Base-by-base conservation (phyloP, 1,284 basidiomycete genomes). In the Tilletia indica region DNA sequence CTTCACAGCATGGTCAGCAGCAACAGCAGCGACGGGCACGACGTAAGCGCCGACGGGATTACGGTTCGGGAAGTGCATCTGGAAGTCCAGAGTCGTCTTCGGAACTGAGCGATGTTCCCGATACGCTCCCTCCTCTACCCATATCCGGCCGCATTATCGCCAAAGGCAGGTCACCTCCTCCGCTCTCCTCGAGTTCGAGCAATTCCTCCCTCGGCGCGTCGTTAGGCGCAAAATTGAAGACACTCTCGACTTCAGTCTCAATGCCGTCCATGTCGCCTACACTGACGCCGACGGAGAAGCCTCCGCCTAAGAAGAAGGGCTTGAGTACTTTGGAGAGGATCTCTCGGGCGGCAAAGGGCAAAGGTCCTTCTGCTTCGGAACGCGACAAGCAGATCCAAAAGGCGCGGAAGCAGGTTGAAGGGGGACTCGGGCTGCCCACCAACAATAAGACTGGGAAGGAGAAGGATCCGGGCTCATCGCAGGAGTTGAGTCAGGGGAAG, bases 81-180 rank as follows among this genome's bases (percentile, higher is more conserved):
- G 61, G 36, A 25, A 39, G 36, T 16, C 36, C 12, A 9, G 61
- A 39, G 36, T 64, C 61, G 31, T 64, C 61, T 6, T 64, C 61
- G 36, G 61, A 64, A 14, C 61, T 64, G 31, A 64, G 61, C 38
- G 61, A 64, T 39, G 61, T 64, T 4, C 61, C 61, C 34, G 61
- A 64, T 12, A 64, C 61, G 34, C 36, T 64, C 9, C 61, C 61
- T 11, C 61, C 61, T 11, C 16, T 39, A 16, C 34, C 61, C 19
- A 19, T 11, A 36, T 25, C 61, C 4, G 36, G 12, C 8, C 61
- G 36, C 12, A 11, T 38, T 1, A 14, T 38, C 6, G 19, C 3
- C 61, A 64, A 64, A 42, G 61, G 61, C 12, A 25, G 34, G 12
- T 39, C 61, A 8, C 61, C 61, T 4, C 61, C 61, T 12, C 61